Base-by-base conservation (phyloP, 2,329 filamentous ascomycete genomes). In the Fusarium miscanthi region DNA sequence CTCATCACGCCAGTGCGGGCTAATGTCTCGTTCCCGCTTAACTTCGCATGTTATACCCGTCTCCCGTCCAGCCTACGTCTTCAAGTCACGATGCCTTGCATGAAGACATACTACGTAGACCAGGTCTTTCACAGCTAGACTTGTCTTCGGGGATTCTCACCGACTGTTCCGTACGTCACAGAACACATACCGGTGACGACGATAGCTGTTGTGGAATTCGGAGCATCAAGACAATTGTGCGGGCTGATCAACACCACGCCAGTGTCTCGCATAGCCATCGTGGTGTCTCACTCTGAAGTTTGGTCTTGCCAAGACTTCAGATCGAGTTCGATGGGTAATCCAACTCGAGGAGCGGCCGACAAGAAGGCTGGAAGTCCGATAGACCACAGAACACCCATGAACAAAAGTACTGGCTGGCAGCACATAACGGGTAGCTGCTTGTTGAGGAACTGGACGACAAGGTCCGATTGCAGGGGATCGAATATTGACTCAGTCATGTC, bases 21-120 rank as follows among this genome's bases (percentile, higher is more conserved):
- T 78, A 78, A 74, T 75, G 75, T 64, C 60, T 76, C 56, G 70
- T 62, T 78, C 74, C 76, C 75, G 76, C 68, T 71, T 71, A 68
- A 69, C 66, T 74, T 66, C 58, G 66, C 67, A 74, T 77, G 66
- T 61, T 68, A 76, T 77, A 69, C 65, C 69, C 71, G 68, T 70
- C 67, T 67, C 65, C 69, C 71, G 61, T 70, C 67, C 69, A 75
- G 74, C 74, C 69, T 62, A 66, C 54, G 74, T 70, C 70, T 65
- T 69, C 59, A 63, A 63, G 57, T 56, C 42, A 46, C 43, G 58
- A 75, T 76, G 74, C 67, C 54, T 74, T 75, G 70, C 75, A 77
- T 73, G 51, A 63, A 61, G 52, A 59, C 27, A 30, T 30, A 30
- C 27, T 30, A 30, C 27, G 27, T 62, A 73, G 72, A 54, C 74